Percentiles rank a stretch among this genome's conserved stretches.
phyloP scores from a whole-genome alignment of 371 early-diverging fungal species.

The Mucor lusitanicus region DNA sequence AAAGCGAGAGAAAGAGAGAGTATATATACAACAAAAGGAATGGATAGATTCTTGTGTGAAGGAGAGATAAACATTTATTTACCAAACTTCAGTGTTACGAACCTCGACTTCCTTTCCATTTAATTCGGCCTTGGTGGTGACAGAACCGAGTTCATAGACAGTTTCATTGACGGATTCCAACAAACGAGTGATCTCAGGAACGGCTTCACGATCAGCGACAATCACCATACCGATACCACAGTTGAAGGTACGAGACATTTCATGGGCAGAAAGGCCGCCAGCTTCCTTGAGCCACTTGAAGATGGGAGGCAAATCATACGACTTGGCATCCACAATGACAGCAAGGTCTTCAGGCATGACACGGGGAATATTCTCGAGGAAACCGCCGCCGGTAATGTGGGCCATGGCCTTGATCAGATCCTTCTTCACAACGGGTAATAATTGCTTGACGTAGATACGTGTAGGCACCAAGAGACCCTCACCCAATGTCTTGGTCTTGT shows the following conservation, averaged over 20 bases:
- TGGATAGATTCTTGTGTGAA: not conserved
- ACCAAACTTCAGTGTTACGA: constrained; percentile 54
- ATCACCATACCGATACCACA: constrained; percentile 98
- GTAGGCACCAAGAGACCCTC: constrained; percentile 91
- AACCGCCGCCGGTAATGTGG: constrained; percentile 98
- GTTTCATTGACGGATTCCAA: constrained; percentile 70
- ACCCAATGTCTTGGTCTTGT: constrained; percentile 68
- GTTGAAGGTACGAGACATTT: constrained; percentile 97
- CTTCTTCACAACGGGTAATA: constrained; percentile 80
- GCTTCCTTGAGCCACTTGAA: constrained; percentile 92
- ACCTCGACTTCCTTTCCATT: constrained; percentile 64
- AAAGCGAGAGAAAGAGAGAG: not conserved
- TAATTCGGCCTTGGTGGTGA: constrained; percentile 55
- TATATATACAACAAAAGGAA: constrained; percentile 17
- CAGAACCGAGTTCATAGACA: constrained; percentile 63
- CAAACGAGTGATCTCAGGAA: constrained; percentile 57
- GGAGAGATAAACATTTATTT: not conserved
- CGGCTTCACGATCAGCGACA: constrained; percentile 72
- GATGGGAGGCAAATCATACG: constrained; percentile 86
- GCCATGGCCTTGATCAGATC: constrained; percentile 92
- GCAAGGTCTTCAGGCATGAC: constrained; percentile 82
- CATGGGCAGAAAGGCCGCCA: constrained; percentile 82
- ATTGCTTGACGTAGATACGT: constrained; percentile 89
- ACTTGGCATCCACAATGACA: constrained; percentile 77
- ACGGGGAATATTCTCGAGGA: constrained; percentile 96